Evolutionary conservation across 83 land plant species (phyloP).

Genomic region (Larix sibirica): DNA sequence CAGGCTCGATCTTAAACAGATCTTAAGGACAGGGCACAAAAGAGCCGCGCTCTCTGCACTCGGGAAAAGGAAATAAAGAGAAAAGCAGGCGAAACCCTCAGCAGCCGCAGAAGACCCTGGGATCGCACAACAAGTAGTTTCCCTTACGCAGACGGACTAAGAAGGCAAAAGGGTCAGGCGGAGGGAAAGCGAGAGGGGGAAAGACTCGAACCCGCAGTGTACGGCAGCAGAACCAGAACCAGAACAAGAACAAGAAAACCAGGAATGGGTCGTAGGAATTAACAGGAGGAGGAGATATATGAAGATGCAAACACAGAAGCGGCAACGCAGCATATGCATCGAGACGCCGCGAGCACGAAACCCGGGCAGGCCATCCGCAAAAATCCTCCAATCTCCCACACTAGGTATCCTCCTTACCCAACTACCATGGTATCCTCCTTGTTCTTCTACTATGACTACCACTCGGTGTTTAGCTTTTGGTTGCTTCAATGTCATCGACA

Average conservation of each 20-base stretch:
- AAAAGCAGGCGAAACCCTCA: background rate
- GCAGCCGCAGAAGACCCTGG: no score
- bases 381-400: background rate
- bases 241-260: background rate
- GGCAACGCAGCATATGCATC: no score
- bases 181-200: no score
- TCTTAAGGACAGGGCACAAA: background rate
- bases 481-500: constrained; percentile 7
- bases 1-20: no score
- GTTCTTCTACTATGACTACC: background rate
- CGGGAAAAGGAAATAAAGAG: background rate
- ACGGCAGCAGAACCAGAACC: background rate
- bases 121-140: no score
- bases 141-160: background rate
- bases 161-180: background rate
- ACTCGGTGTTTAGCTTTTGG: background rate
- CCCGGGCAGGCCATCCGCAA: background rate
- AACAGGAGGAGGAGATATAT: background rate
- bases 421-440: background rate
- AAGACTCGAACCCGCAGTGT: background rate
- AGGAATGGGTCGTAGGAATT: background rate
- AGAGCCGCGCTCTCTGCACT: background rate
- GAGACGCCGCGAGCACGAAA: constrained; percentile 1
- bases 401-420: background rate
- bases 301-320: background rate